Base-by-base conservation (phyloP, 169 alveolate genomes). In the Blepharisma undulans region DNA sequence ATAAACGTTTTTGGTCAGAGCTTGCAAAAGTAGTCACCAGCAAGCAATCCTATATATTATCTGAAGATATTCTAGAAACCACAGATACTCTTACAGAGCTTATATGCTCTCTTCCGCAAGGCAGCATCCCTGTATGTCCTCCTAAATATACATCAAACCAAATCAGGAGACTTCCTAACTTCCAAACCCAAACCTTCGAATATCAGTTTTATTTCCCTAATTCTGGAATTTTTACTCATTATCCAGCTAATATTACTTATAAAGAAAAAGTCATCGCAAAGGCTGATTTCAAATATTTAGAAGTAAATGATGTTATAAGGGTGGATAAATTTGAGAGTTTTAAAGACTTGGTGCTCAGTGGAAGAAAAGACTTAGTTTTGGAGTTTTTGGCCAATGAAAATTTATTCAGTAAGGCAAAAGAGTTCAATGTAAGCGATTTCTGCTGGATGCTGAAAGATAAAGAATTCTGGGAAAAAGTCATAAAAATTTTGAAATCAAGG, bases 181-280 rank as follows among this genome's bases (percentile, higher is more conserved):
- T 12, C 30, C 1, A 6, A 33, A 88, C 92, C 8, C 8, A n/a
- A 33, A 10, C 29, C 8, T 16, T 76, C 12, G 10, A 19, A n/a
- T 93, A 91, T 93, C 81, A 71, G 10, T 96, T 96, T 79, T 96
- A 96, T 80, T 96, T 94, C 95, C 98, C 98, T 36, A 81, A 84
- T 25, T 85, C 87, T n/a, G 98, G 98, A 22, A 84, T 27, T 18
- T 96, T 92, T 80, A 78, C 84, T 3, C 96, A 93, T 79, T 90
- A 90, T 88, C 96, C 96, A 29, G 91, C 96, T 18, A 93, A 92
- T 30, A 90, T 94, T 27, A 86, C 96, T 6, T 71, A 87, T 76
- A 89, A 93, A 72, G 92, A 88, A 48, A 89, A 90, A 72, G 91
- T 96, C 12, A 92, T 93, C 33, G 95, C 95, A 29, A 93, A 77